Percentiles rank a stretch among this genome's conserved stretches.
These are phyloP conservation scores for Aspergillus sp. DNA, from an alignment of 2,329 filamentous ascomycete species.

Conservation along the genomic window DNA sequence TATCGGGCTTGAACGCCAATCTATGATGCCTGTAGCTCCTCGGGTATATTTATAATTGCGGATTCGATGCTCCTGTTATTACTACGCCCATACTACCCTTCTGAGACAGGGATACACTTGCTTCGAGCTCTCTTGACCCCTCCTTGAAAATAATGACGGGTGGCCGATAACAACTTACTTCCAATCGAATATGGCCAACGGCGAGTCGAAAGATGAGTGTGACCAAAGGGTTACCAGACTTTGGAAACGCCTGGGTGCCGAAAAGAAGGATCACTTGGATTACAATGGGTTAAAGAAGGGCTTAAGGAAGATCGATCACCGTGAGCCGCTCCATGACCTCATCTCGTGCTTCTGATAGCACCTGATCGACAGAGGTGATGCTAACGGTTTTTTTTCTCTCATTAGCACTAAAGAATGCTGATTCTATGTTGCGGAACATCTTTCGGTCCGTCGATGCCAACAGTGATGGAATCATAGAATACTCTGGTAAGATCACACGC, in stretches of 20 bases:
- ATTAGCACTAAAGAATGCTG: slow-evolving; percentile 82
- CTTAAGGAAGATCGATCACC: slow-evolving; percentile 85
- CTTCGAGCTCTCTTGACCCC: slow-evolving; percentile 20
- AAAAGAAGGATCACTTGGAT: slow-evolving; percentile 76
- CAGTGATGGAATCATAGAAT: slow-evolving; percentile 86
- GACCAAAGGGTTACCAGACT: slow-evolving; percentile 80
- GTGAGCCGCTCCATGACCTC: slow-evolving; percentile 52
- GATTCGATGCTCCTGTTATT: slow-evolving; percentile 29
- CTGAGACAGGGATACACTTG: slow-evolving; percentile 21
- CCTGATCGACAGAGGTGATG: slow-evolving; percentile 23
- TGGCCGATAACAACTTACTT: slow-evolving; percentile 47
- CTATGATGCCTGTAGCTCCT: slow-evolving; percentile 12
- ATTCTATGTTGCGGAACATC: slow-evolving; percentile 77
- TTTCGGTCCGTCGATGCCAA: slow-evolving; percentile 81
- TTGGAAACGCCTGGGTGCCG: slow-evolving; percentile 79
- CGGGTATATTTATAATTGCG: slow-evolving; percentile 12
- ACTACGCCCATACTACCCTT: slow-evolving; percentile 17
- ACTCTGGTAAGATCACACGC: slow-evolving; percentile 64
- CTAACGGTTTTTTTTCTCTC: slow-evolving; percentile 13
- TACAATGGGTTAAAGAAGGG: slow-evolving; percentile 81
- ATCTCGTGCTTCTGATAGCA: slow-evolving; percentile 21
- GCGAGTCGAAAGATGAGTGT: slow-evolving; percentile 73
- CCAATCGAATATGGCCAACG: slow-evolving; percentile 59
- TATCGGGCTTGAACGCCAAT: slow-evolving; percentile 9
- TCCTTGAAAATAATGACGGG: slow-evolving; percentile 42